Base-by-base conservation (phyloP, 805 yeast species). In the Cyberlindnera mycetangii region DNA sequence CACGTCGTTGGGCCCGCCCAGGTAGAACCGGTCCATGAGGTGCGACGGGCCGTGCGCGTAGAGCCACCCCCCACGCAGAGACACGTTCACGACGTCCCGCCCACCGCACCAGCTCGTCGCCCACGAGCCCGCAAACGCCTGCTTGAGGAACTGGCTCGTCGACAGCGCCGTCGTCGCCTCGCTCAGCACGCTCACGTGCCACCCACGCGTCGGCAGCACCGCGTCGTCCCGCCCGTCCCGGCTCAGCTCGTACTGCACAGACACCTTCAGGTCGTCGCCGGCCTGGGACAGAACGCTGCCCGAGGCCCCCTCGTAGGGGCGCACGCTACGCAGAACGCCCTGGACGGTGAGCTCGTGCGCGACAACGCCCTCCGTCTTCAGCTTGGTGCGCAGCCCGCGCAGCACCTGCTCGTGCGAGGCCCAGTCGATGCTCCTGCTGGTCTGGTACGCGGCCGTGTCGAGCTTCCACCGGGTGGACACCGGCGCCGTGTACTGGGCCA, bases 1-100 rank as follows among this genome's bases (percentile, higher is more conserved):
- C 22, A 89, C 78, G 42, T 83, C 84, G 43, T 80, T 75, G 12
- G 81, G 76, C 0, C 96, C 97, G 15, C 97, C 95, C 36, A 86
- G 70, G 57, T 82, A 87, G 61, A 90, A 92, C 51, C 86, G 75
- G 62, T 92, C 99, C 59, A 83, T 75, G 24, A 83, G 58, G 56
- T 85, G 90, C 2, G 73, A 49, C 44, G 49, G 56, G 47, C 42
- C 53, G 14, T 48, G 55, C 20, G 76, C 68, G 45, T 69, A 65
- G 22, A 87, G 67, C 44, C 71, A 69, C 5, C 96, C 96, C 32
- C 76, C 67, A 36, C 74, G 74, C 5, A 72, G 55, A 2, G 77
- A 66, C 2, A 76, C 51, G 39, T 75, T 76, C 24, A 81, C 49
- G 4, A 87, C 79, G 33, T 79, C 47, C 40, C 71, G 66, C 21